Base-by-base conservation (phyloP, 257 asterid species). In the Plantago ovata region DNA sequence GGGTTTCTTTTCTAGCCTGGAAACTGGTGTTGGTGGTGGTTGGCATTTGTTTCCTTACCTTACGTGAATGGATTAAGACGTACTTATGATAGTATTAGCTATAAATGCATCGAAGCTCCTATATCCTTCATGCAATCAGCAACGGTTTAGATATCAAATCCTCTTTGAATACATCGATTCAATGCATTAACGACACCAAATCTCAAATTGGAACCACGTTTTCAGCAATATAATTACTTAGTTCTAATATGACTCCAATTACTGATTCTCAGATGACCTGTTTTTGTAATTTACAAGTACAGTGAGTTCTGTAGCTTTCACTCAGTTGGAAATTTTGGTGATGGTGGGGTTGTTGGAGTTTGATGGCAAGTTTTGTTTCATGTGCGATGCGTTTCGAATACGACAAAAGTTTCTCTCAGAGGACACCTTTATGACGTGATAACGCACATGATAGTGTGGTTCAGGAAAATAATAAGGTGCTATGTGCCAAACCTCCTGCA, bases 21-120 rank as follows among this genome's bases (percentile, higher is more conserved):
- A 49, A 20, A 49, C 7, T 3, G 16, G 39, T 57, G 1, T 9
- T 14, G 49, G 22, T 19, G 58, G 33, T 50, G 43, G 64, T 62
- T 69, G 69, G 49, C 49, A 5, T 55, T 61, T 19, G 45, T 41
- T 56, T 44, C 21, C 56, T 18, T 28, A 43, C 19, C 13, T 46
- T 43, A 32, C 42, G 13, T 14, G 16, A 42, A 28, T 24, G 43
- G 28, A 41, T 11, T n/a, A 51, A 38, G 41, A 48, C 21, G n/a
- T n/a, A n/a, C n/a, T 44, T 4, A 2, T 1, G 1, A 10, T 5
- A 14, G 10, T 32, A 20, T 54, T 22, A 28, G 60, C 33, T 20
- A 33, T 7, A 5, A 20, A 11, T 9, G 24, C 38, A 33, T 38
- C n/a, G 3, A 56, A 56, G 38, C 36, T 15, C 28, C 48, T 18